Evolutionary conservation across 495 filamentous ascomycete genomes (phyloP).

Genomic region (Annulohypoxylon moriforme): DNA sequence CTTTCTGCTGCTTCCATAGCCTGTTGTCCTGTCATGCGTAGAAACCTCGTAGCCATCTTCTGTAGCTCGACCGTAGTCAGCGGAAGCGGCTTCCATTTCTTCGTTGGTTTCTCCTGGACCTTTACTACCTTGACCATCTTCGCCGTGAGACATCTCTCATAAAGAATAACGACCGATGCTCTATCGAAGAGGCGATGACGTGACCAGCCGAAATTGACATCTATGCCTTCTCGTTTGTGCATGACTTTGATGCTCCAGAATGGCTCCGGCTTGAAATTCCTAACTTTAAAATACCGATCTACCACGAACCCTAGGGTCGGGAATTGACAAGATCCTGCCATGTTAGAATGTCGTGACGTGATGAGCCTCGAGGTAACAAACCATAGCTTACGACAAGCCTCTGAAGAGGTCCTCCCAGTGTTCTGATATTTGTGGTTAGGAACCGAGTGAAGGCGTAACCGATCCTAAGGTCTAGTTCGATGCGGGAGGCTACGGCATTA

Average conservation of each 20-base stretch:
- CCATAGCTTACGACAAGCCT: constrained; percentile 86
- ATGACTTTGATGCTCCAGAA: constrained; percentile 94
- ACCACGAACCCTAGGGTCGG: constrained; percentile 97
- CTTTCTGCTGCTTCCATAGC: constrained; percentile 91
- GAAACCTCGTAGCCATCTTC: constrained; percentile 88
- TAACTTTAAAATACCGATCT: constrained; percentile 90
- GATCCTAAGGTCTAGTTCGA: constrained; percentile 91
- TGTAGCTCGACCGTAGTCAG: constrained; percentile 99
- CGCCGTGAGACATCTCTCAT: constrained; percentile 84
- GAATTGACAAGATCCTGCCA: constrained; percentile 90
- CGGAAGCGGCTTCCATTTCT: constrained; percentile 92
- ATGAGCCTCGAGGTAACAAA: constrained; percentile 53
- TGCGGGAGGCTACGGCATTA: constrained; percentile 87
- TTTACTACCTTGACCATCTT: constrained; percentile 82
- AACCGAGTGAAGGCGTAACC: constrained; percentile 94
- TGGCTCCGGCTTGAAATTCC: constrained; percentile 90
- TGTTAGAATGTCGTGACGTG: constrained; percentile 23
- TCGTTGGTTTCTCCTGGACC: constrained; percentile 88
- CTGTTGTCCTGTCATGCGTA: constrained; percentile 83
- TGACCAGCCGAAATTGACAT: constrained; percentile 87
- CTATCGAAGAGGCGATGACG: constrained; percentile 89
- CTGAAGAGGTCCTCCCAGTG: constrained; percentile 70
- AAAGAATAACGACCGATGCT: constrained; percentile 79
- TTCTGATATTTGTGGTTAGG: constrained; percentile 77
- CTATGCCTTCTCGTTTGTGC: constrained; percentile 78